Evolutionary conservation across 768 basidiomycete species (phyloP), one percentile per base, ranked within the genome.

Genomic region (Tricholoma saponaceum): DNA sequence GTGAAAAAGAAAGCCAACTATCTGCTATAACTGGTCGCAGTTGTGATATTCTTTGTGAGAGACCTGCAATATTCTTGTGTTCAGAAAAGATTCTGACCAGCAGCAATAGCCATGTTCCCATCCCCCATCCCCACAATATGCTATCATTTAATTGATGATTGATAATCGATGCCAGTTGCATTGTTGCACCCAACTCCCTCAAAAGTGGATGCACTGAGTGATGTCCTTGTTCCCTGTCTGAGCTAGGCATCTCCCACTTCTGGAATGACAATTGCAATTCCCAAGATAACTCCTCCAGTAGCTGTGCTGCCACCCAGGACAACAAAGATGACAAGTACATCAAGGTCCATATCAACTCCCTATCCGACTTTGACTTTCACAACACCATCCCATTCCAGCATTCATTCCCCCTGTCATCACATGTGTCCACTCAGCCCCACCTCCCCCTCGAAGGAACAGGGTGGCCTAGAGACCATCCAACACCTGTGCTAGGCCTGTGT

Each of bases 401-500:
- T 53, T 56, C 60, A 53, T 55, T 62, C n/a, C 66, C 64, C 43
- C 52, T 65, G 22, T 8, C 28, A 3, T 28, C 64, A 61, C 62
- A 53, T 72, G 76, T 64, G 68, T 77, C 0, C 66, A 63, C 67
- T 87, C 86, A 9, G 83, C 82, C 90, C 94, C 0, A 28, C 28
- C 28, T 70, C 82, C 64, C 89, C 92, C 13, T 78, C 83, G 0
- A 78, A 81, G 51, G 76, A 82, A 58, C 80, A 81, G 46, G 78
- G 79, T 18, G 82, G 73, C 0, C 75, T 90, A 18, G 83, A 83
- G 30, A 83, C 81, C 2, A 78, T 91, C 83, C 72, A 82, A 69
- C 65, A 84, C 80, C 65, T 83, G 76, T 56, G 95, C 84, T 55
- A 85, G 78, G 66, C 96, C 86, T 55, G 87, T 81, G 51, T 80